These are phyloP conservation scores for Ilyonectria sp. DNA, from an alignment of 2,329 filamentous ascomycete genomes.

Conservation along the genomic window DNA sequence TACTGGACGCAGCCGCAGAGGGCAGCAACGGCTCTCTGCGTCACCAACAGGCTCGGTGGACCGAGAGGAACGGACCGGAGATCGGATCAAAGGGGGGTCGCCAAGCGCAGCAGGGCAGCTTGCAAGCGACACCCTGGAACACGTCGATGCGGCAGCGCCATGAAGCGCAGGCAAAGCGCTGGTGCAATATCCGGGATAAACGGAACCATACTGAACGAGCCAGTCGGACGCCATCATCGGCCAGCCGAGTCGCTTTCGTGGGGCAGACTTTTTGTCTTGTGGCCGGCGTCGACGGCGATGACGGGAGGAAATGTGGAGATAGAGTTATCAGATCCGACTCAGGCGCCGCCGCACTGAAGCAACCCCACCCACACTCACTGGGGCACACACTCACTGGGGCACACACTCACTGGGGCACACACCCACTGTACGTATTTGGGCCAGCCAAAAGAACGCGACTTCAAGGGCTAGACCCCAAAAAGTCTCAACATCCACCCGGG, in stretches of 20 bases:
- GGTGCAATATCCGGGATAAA: constrained; percentile 15
- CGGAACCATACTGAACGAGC: constrained; percentile 21
- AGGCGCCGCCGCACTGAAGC: constrained; percentile 32
- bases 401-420: not conserved
- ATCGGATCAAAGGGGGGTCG: constrained; percentile 36
- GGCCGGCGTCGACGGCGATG: constrained; percentile 30
- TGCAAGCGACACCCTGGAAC: not conserved
- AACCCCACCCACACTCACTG: not conserved
- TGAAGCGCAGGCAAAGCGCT: constrained; percentile 23
- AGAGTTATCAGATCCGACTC: constrained; percentile 52
- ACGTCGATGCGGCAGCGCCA: constrained; percentile 25
- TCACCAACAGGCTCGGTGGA: constrained; percentile 15
- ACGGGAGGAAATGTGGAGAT: constrained; percentile 44
- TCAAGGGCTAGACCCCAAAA: constrained; percentile 6
- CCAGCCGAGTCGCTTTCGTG: constrained; percentile 25
- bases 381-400: not conserved
- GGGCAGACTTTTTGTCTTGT: constrained; percentile 33
- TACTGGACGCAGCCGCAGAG: constrained; percentile 12
- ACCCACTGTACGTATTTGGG: too few relatives aligned
- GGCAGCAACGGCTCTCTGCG: constrained; percentile 21
- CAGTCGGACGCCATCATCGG: constrained; percentile 28
- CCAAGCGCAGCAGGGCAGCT: constrained; percentile 6
- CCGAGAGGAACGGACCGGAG: constrained; percentile 27
- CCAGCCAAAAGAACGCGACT: too few relatives aligned
- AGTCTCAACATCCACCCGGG: constrained; percentile 10